Conservation (phyloP, 2,329 filamentous ascomycete species). For the Penicillium sp. region DNA sequence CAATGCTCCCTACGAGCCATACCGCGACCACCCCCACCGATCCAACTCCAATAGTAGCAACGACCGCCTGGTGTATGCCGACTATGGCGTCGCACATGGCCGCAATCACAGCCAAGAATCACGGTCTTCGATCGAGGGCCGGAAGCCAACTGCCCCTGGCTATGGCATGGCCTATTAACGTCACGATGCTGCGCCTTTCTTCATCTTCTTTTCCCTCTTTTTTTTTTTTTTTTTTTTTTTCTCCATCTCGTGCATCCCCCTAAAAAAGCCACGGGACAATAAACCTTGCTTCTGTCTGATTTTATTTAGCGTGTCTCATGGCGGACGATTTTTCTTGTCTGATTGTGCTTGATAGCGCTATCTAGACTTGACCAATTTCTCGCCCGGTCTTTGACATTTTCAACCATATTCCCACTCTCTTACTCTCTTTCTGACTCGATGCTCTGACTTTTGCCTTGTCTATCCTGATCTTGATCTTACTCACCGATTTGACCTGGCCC, state of each 20-base stretch:
- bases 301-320: conserved; percentile 35
- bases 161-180: conserved; percentile 44
- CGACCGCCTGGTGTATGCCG: conserved; percentile 41
- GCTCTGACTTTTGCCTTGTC: conserved; percentile 9
- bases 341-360: conserved; percentile 5
- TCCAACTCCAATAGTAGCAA: conserved; percentile 41
- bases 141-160: conserved; percentile 37
- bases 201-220: conserved; percentile 12
- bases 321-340: conserved; percentile 15
- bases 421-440: conserved; percentile 2
- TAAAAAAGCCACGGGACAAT: neutral
- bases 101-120: conserved; percentile 38
- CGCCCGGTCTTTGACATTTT: conserved; percentile 18
- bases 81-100: conserved; percentile 37
- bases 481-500: neutral
- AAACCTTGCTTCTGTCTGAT: conserved; percentile 11
- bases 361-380: neutral
- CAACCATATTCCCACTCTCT: conserved; percentile 13
- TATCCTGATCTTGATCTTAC: conserved; percentile 5
- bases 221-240: neutral
- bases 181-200: conserved; percentile 19
- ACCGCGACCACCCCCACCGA: conserved; percentile 42
- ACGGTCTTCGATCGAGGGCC: conserved; percentile 42
- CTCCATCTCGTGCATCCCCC: neutral
- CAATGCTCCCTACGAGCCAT: conserved; percentile 49